Percentiles rank a stretch among this genome's conserved stretches.
Conservation (phyloP, 768 basidiomycete species). For the Auriculariales sp. region DNA sequence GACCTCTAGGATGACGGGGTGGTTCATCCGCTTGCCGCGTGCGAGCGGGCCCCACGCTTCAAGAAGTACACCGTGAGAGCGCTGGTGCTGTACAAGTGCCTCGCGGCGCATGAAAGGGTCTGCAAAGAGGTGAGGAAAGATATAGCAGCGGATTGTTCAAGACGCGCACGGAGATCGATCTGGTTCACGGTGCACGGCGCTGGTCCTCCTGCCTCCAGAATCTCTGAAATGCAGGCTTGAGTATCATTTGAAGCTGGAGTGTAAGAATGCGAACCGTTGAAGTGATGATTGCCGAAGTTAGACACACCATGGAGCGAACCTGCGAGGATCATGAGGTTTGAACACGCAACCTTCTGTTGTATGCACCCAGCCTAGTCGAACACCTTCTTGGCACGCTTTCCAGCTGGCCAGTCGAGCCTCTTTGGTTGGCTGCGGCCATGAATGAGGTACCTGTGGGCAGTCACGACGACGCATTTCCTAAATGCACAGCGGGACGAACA, state of each 20-base stretch:
- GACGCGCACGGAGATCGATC: conserved; percentile 28
- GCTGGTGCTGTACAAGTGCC: conserved; percentile 44
- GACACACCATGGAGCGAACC: conserved; percentile 57
- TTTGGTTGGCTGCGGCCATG: conserved; percentile 54
- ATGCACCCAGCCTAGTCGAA: conserved; percentile 40
- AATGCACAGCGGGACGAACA: conserved; percentile 12
- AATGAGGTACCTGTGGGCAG: conserved; percentile 59
- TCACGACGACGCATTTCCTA: conserved; percentile 5
- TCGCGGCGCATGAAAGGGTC: conserved; percentile 57
- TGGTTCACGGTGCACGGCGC: conserved; percentile 7
- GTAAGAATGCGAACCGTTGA: conserved; percentile 13
- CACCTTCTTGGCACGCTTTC: conserved; percentile 49
- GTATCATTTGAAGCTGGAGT: neutral
- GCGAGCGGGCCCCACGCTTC: conserved; percentile 67
- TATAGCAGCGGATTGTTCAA: conserved; percentile 4
- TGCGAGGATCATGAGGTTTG: no score
- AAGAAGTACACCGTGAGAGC: conserved; percentile 40
- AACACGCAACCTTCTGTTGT: no score
- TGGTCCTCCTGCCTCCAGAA: neutral
- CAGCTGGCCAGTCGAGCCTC: conserved; percentile 44
- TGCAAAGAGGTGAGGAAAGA: conserved; percentile 19
- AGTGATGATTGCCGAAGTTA: conserved; percentile 43
- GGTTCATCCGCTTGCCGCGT: conserved; percentile 47
- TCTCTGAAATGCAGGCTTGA: neutral
- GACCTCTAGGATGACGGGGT: conserved; percentile 33